Base-by-base conservation (phyloP, 1,139 yeast species). In the Blastobotrys aristatus region DNA sequence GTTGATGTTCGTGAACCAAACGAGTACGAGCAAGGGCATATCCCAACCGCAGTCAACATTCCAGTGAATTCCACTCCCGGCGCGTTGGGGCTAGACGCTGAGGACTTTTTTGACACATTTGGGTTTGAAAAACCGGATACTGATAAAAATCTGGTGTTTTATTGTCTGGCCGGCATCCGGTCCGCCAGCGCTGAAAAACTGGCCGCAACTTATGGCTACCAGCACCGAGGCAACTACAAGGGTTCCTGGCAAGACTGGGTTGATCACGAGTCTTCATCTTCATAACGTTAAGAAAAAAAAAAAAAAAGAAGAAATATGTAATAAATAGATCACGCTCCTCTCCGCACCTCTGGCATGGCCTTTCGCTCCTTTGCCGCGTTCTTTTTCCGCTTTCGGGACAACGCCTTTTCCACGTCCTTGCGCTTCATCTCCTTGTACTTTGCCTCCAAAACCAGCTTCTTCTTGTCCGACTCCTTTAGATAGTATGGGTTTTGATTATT, bases 41-140 rank as follows among this genome's bases (percentile, higher is more conserved):
- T 92, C 58, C 97, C 97, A 26, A 77, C 80, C 26, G 83, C 98
- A 13, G 69, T 89, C 53, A 92, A 92, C 64, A 76, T 92, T 50
- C 98, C 98, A 17, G 84, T 82, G 70, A 89, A 88, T 62, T 80
- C 95, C 6, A 79, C 90, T 14, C 97, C 97, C 0, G 96, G 96
- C n/a, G 97, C 97, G 0, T 74, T 92, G 54, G 88, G 86, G 47
- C 75, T 92, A 50, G 69, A 82, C 2, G 74, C 77, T 6, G 95
- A 85, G 47, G 96, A 87, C 56, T 92, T 94, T 61, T 75, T 79
- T 58, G 86, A 84, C 34, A 72, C 78, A 47, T 89, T 90, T 69
- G 92, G 95, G 14, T 82, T 89, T 61, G 74, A 73, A n/a, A 92
- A 92, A 69, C 98, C 98, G 3, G 59, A 70, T 5, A 65, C 72